A percentile compares a stretch with the other conserved stretches of the same genome.
These are phyloP conservation scores for Didymella keratinophila DNA, from an alignment of 2,329 filamentous ascomycete genomes.

Conservation along the genomic window DNA sequence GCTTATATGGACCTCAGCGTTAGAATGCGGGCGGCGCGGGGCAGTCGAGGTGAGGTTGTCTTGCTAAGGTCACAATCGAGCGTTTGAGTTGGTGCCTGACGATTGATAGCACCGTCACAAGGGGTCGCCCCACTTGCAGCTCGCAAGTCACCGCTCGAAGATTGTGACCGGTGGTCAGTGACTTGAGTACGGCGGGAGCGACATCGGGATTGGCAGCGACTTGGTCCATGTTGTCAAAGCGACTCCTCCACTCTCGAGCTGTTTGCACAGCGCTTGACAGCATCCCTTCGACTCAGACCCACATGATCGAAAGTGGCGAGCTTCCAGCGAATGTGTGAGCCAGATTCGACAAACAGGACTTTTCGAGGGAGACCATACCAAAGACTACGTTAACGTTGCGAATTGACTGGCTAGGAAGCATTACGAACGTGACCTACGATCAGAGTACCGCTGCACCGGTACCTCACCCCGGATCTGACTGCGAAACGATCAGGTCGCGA, in stretches of 20 bases:
- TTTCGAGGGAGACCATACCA: neutral
- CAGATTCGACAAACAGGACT: neutral
- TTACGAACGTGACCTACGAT: neutral
- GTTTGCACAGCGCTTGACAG: slow-evolving; percentile 2
- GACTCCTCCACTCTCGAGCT: neutral
- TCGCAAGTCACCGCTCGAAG: neutral
- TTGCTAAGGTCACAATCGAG: slow-evolving; percentile 25
- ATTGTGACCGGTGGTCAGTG: neutral
- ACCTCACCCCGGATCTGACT: no score
- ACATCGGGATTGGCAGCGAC: neutral
- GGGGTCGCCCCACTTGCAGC: slow-evolving; percentile 12
- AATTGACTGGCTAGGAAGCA: neutral
- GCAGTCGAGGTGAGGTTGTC: slow-evolving; percentile 28
- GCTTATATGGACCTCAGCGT: slow-evolving; percentile 21
- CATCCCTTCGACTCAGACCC: neutral
- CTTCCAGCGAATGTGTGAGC: neutral
- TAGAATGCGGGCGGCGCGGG: neutral
- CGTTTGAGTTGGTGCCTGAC: slow-evolving; percentile 34
- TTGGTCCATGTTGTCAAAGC: neutral
- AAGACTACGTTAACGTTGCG: neutral
- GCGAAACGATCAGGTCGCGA: no score
- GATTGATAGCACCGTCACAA: slow-evolving; percentile 4
- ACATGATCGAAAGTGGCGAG: neutral
- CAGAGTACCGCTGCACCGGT: neutral
- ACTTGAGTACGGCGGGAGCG: neutral